A percentile compares a stretch with the other conserved stretches of the same genome.
Conservation (phyloP, 768 basidiomycete genomes). For the Lyophyllum atratum region DNA sequence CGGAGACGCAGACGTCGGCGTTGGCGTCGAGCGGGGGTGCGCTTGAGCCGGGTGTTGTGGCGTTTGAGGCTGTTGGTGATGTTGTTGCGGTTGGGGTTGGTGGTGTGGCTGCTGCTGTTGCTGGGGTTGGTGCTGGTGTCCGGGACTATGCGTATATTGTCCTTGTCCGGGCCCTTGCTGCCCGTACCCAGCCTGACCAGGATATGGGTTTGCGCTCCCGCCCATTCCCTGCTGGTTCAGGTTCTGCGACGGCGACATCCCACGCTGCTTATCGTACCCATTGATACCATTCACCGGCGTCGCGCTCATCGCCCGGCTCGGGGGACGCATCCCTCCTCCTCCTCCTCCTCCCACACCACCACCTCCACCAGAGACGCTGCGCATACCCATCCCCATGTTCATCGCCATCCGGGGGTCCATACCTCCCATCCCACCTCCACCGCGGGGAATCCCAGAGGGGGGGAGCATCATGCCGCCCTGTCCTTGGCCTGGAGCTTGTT, state of each 20-base stretch:
- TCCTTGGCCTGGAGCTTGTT: conserved; percentile 1
- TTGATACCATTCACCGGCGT: conserved; percentile 13
- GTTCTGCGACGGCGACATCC: conserved; percentile 10
- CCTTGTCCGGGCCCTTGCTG: background rate
- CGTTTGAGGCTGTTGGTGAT: conserved; percentile 14
- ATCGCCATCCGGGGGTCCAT: background rate
- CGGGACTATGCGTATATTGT: conserved; percentile 1
- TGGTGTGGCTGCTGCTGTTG: conserved; percentile 10
- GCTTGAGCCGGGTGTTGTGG: conserved; percentile 3
- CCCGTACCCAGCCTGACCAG: background rate
- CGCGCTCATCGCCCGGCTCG: conserved; percentile 15
- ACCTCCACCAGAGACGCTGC: background rate
- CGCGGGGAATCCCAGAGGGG: conserved; percentile 11
- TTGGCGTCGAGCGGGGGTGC: conserved; percentile 6
- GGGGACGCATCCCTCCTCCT: conserved; percentile 10
- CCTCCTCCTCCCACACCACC: too few relatives aligned
- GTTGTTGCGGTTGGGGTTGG: conserved; percentile 13
- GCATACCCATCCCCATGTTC: conserved; percentile 11
- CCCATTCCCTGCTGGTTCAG: background rate
- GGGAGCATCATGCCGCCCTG: conserved; percentile 14
- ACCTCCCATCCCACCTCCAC: background rate
- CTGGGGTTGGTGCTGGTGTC: conserved; percentile 14
- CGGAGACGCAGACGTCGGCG: conserved; percentile 7
- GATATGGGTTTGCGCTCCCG: conserved; percentile 2
- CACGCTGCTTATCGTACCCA: background rate